A percentile compares a stretch with the other conserved stretches of the same genome.
Evolutionary conservation across 2,329 filamentous ascomycete genomes (phyloP).

Genomic region (Penicillium thymicola): DNA sequence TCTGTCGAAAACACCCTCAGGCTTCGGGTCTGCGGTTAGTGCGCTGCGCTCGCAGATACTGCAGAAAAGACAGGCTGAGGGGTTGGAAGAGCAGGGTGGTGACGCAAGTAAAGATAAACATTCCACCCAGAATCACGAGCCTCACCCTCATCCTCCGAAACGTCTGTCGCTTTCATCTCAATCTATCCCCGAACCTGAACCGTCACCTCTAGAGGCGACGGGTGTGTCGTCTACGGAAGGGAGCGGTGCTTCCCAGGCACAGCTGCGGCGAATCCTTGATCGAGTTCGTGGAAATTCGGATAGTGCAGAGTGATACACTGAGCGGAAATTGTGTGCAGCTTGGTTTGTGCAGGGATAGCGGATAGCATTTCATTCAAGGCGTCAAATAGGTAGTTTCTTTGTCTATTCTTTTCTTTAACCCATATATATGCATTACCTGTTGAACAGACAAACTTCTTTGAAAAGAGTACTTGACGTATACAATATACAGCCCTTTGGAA

Average conservation of each 20-base stretch:
- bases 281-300: conserved; percentile 16
- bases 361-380: background rate
- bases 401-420: background rate
- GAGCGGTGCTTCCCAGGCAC: conserved; percentile 16
- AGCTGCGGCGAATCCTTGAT: conserved; percentile 22
- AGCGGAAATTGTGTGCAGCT: background rate
- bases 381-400: background rate
- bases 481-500: background rate
- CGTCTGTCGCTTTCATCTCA: conserved; percentile 11
- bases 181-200: conserved; percentile 16
- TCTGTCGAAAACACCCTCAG: conserved; percentile 3
- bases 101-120: background rate
- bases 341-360: background rate
- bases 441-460: background rate
- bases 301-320: background rate
- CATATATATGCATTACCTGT: too few relatives aligned
- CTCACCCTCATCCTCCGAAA: conserved; percentile 15
- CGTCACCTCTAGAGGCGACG: conserved; percentile 20
- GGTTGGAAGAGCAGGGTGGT: background rate
- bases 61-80: conserved; percentile 10
- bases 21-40: conserved; percentile 18
- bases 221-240: conserved; percentile 12
- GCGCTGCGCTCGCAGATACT: conserved; percentile 20
- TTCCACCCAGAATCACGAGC: conserved; percentile 1
- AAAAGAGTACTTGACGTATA: background rate